Base-by-base conservation (phyloP, 73 alveolate genomes). In the Stentor coeruleus region DNA sequence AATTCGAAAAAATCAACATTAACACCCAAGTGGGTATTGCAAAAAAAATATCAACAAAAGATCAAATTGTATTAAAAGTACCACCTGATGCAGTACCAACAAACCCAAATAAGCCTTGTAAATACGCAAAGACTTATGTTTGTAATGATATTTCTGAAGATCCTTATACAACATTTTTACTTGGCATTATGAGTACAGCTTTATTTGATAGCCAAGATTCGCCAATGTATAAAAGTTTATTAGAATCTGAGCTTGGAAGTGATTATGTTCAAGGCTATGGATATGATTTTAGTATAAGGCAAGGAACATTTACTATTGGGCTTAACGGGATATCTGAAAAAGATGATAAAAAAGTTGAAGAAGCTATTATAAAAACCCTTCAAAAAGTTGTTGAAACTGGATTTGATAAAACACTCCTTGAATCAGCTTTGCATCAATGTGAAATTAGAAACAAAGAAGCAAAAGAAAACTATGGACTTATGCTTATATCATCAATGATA, bases 181-280 rank as follows among this genome's bases (percentile, higher is more conserved):
- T 92, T 88, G 39, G 74, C 33, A 83, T 92, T 6, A 49, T 92
- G 60, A 87, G 94, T 35, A 6, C 66, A 20, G 85, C 91, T 35
- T 74, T 90, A 38, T 87, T 90, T 79, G 92, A 89, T 28, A 91
- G 95, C 0, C 94, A 94, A 41, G 82, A 77, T 37, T n/a, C 96
- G 1, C 93, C 93, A 2, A 83, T 92, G 80, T 90, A 92, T 74
- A 83, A 90, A 60, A 81, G 77, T 15, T 74, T 92, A 39, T 80
- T 92, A 36, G 98, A 92, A 76, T 77, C 85, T 14, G 93, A 93
- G 3, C 59, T 92, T 15, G 98, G 94, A 3, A 92, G 94, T 0
- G 74, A 74, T 49, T 92, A 59, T 85, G 76, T 88, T 58, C 94
- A 95, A n/a, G 94, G 93, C 28, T 33, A 74, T 39, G 98, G 98